Percentiles rank a stretch among this genome's conserved stretches.
These are phyloP conservation scores for Pichia kluyveri DNA, from an alignment of 805 yeast species.

Conservation along the genomic window DNA sequence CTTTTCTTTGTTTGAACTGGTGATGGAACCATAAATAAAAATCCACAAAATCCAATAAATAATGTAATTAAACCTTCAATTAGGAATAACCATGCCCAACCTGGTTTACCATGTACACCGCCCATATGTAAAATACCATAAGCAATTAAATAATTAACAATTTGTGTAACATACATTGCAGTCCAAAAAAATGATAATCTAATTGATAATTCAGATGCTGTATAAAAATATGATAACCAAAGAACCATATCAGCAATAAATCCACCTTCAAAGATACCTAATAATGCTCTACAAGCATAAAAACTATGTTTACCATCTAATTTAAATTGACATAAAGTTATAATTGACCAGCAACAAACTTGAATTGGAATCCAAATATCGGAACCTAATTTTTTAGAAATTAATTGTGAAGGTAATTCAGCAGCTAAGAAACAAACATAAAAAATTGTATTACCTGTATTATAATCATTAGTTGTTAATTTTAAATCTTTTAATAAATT, in stretches of 20 bases:
- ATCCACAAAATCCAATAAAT: constrained; percentile 35
- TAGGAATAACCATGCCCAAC: constrained; percentile 62
- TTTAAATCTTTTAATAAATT: constrained; percentile 42
- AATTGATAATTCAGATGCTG: constrained; percentile 45
- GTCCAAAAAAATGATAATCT: constrained; percentile 55
- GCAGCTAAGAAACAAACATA: constrained; percentile 43
- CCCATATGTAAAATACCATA: constrained; percentile 45
- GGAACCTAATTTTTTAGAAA: constrained; percentile 56
- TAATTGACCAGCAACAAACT: constrained; percentile 46
- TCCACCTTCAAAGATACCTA: constrained; percentile 58
- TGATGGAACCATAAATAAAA: constrained; percentile 27
- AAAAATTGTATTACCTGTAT: constrained; percentile 49
- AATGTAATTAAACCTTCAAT: constrained; percentile 56
- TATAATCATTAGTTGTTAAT: constrained; percentile 49
- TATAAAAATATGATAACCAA: constrained; percentile 62
- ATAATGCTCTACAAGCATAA: constrained; percentile 37
- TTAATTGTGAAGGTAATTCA: constrained; percentile 58
- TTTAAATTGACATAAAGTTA: constrained; percentile 43
- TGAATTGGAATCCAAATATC: constrained; percentile 56
- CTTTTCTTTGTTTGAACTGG: constrained; percentile 22
- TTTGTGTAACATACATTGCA: constrained; percentile 39
- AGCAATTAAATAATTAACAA: constrained; percentile 35
- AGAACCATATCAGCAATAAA: constrained; percentile 56
- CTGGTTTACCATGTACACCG: constrained; percentile 35
- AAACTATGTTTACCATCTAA: constrained; percentile 35